Evolutionary conservation across 768 basidiomycete species (phyloP).

Genomic region (Leccinum longicurvipes): DNA sequence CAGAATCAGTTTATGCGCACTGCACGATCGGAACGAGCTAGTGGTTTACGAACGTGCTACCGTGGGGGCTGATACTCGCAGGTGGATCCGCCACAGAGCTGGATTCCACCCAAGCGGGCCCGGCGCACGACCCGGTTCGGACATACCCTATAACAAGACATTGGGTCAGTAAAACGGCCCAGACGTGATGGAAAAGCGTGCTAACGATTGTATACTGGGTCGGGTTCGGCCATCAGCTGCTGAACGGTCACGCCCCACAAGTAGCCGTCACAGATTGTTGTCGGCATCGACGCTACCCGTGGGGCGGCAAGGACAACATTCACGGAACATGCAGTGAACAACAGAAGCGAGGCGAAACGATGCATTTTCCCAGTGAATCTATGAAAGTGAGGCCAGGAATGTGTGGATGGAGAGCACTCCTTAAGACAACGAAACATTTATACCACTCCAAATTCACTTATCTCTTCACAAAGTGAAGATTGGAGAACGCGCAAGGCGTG

Average conservation of each 20-base stretch:
- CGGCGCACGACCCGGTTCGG: slow-evolving; percentile 3
- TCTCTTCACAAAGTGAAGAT: neutral
- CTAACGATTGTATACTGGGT: slow-evolving; percentile 17
- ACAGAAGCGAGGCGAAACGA: neutral
- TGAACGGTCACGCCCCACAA: slow-evolving; percentile 17
- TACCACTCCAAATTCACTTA: slow-evolving; percentile 1
- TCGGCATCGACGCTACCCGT: neutral
- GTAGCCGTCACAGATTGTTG: slow-evolving; percentile 11
- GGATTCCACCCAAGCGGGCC: slow-evolving; percentile 16
- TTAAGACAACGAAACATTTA: slow-evolving; percentile 8
- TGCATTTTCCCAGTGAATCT: too few species aligned
- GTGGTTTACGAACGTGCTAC: slow-evolving; percentile 15
- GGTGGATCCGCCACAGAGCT: slow-evolving; percentile 19
- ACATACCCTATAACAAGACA: slow-evolving; percentile 11
- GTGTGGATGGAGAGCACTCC: neutral
- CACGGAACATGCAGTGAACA: slow-evolving; percentile 1
- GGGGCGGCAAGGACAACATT: slow-evolving; percentile 3
- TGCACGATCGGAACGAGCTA: neutral
- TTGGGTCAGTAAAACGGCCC: neutral
- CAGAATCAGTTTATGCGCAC: neutral
- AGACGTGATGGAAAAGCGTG: neutral
- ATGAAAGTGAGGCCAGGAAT: neutral
- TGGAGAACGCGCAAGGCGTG: neutral
- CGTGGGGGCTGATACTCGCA: slow-evolving; percentile 4
- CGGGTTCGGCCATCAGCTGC: neutral